Evolutionary conservation across 2,329 filamentous ascomycete species (phyloP).

Genomic region (Diaporthe vaccinii): DNA sequence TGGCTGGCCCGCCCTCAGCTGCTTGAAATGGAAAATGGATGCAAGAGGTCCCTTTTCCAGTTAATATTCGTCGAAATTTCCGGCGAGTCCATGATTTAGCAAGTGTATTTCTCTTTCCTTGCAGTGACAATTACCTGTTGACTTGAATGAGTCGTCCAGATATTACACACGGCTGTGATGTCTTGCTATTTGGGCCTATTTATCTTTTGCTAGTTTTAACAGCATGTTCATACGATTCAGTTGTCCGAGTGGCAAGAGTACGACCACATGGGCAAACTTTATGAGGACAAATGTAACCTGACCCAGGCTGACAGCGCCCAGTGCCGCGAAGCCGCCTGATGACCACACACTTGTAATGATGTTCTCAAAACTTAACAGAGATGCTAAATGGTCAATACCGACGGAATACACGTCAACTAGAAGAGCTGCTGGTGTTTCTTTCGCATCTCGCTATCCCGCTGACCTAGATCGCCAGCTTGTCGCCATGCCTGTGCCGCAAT

Average conservation of each 20-base stretch:
- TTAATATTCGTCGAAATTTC: too few species aligned
- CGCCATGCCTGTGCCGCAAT: not conserved
- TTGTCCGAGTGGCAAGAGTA: not conserved
- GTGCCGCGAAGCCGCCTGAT: too few species aligned
- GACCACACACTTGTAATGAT: not conserved
- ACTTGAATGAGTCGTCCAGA: not conserved
- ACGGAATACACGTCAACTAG: too few species aligned
- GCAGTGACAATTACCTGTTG: too few species aligned
- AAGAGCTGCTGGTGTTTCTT: not conserved
- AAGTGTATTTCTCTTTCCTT: not conserved
- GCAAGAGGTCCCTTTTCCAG: too few species aligned
- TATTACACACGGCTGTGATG: not conserved
- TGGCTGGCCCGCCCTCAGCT: not conserved
- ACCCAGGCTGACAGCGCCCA: not conserved
- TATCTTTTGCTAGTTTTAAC: not conserved
- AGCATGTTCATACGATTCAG: not conserved
- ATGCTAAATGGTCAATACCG: not conserved
- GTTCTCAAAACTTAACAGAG: not conserved
- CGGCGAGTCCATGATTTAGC: too few species aligned
- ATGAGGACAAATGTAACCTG: too few species aligned
- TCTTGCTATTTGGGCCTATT: not conserved
- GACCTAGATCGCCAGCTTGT: not conserved
- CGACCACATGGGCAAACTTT: too few species aligned
- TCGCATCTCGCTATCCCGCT: not conserved
- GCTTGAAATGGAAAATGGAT: too few species aligned